Conservation (phyloP, 2,329 filamentous ascomycete genomes). For the Penicillium sumatraense region DNA sequence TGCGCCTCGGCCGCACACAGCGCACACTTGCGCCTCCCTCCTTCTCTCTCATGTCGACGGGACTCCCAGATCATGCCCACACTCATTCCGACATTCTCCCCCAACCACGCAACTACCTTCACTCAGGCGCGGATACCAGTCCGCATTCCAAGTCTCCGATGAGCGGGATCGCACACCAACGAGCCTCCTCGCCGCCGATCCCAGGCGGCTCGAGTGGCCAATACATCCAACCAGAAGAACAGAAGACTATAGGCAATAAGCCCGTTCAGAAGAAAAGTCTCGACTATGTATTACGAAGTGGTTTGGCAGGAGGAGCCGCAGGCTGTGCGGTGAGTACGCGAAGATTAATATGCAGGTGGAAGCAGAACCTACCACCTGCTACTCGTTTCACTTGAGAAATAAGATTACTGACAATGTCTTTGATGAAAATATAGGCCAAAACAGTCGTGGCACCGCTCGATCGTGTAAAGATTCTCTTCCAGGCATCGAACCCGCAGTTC, state of each 20-base stretch:
- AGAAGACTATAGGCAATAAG: conserved; percentile 40
- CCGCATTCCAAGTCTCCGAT: conserved; percentile 31
- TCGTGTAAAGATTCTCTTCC: conserved; percentile 97
- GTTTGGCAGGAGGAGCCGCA: conserved; percentile 84
- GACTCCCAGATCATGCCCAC: conserved; percentile 35
- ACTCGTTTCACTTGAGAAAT: not conserved
- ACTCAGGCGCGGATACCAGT: conserved; percentile 20
- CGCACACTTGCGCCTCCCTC: conserved; percentile 5
- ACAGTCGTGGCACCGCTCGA: conserved; percentile 94
- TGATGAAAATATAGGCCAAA: conserved; percentile 76
- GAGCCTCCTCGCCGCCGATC: conserved; percentile 25
- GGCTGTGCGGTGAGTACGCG: conserved; percentile 77
- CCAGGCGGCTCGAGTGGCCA: conserved; percentile 21
- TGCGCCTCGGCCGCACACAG: conserved; percentile 23
- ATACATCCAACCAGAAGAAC: conserved; percentile 18
- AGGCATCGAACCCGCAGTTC: conserved; percentile 92
- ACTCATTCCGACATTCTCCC: conserved; percentile 18
- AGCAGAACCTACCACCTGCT: not conserved
- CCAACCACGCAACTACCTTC: conserved; percentile 11
- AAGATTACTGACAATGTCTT: conserved; percentile 11
- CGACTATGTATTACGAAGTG: conserved; percentile 83
- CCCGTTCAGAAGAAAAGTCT: conserved; percentile 69
- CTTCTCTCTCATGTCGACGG: conserved; percentile 30
- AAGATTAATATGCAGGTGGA: not conserved
- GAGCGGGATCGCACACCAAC: conserved; percentile 35